Base-by-base conservation (phyloP, 805 yeast genomes). In the Danielia oregonensis region DNA sequence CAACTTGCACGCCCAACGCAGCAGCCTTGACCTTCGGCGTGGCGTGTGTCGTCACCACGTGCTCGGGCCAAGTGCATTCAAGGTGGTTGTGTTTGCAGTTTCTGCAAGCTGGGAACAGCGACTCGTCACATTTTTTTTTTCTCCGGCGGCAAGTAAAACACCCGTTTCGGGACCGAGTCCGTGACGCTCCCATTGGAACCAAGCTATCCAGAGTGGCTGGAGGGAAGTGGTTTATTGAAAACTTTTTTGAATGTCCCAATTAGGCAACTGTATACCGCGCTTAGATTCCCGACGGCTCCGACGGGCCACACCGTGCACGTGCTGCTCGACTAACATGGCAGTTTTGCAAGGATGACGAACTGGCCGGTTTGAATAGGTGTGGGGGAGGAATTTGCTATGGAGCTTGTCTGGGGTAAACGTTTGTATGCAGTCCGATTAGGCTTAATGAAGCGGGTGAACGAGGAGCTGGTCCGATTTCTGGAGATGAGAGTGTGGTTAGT, bases 41-140 rank as follows among this genome's bases (percentile, higher is more conserved):
- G 14, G 23, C 12, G 29, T 25, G 35, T 18, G 11, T 13, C 4
- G 11, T 24, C 14, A 32, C 28, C 19, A 43, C 45, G 16, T 32
- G 40, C 29, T 36, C 41, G 19, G 48, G 48, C 48, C 48, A 43
- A 15, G 36, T 35, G 30, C 48, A 43, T 29, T 30, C 35, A 23
- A 43, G 36, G 31, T 15, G 17, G 36, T 34, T 40, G 30, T 38
- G 22, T 17, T 29, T 12, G 32, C 48, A 43, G 26, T 40, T 43
- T 17, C 36, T 41, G 41, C 48, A 43, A 16, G n/a, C 16, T 16
- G 48, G 48, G 26, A 31, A 40, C 11, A 40, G 23, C 11, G 42
- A 35, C 46, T 74, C 75, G 48, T 78, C 82, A 54, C 85, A 78
- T 57, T 77, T 78, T 57, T 79, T 69, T 57, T 78, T 79, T 43